Base-by-base conservation (phyloP, 495 filamentous ascomycete species). In the Tirmania nivea region DNA sequence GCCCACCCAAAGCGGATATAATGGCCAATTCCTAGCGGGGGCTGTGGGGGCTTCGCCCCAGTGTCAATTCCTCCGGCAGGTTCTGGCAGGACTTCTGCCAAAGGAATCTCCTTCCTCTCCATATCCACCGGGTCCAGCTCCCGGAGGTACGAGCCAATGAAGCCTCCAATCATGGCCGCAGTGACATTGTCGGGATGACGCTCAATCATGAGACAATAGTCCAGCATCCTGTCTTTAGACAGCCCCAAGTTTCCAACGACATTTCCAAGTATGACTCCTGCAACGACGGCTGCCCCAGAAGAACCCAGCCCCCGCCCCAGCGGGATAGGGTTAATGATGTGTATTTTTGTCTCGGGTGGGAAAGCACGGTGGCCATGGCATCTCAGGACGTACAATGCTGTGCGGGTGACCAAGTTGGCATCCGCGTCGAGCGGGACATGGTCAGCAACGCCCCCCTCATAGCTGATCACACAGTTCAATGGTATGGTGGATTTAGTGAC, bases 121-220 rank as follows among this genome's bases (percentile, higher is more conserved):
- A 81, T 82, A 59, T 95, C 87, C 66, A 81, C 82, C 5, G 85
- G 82, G 53, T 81, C 76, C 53, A 96, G 74, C 53, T 92, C 86
- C 67, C 86, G 92, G 48, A 95, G 74, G 59, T 95, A 95, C 9
- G 86, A 92, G 34, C 90, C 90, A 14, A 95, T 84, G 63, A 97
- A 94, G n/a, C 90, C 90, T 48, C 90, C 90, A 63, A 87, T 94
- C 31, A 94, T 75, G 1, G 89, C 86, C 0, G 90, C 90, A 55
- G 85, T 92, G 35, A 97, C 84, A 60, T 97, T 96, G 69, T 97
- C 90, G 4, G 90, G 90, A 68, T 97, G 90, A 31, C 89, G 79
- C 67, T 96, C 89, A 64, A 89, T 87, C 88, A 96, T 94, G 55
- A 97, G 69, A 61, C 86, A 94, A 63, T 83, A 97, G 67, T 96